Percentiles rank a stretch among this genome's conserved stretches.
Evolutionary conservation across 306 rosid species (phyloP).

Genomic region (Sicyos baderoa): DNA sequence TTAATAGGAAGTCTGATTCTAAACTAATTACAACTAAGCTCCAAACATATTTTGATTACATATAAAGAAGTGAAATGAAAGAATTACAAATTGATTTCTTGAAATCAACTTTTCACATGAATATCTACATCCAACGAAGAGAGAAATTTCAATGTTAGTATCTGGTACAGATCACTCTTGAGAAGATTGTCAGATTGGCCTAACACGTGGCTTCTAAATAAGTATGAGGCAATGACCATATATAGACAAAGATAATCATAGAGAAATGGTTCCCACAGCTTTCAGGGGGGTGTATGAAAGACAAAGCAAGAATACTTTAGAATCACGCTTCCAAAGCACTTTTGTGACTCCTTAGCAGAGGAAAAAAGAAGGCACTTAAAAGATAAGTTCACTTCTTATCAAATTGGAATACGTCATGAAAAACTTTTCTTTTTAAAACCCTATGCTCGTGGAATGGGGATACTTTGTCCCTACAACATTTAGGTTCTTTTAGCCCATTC

Average conservation of each 20-base stretch:
- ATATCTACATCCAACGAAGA: not conserved
- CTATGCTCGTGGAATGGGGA: not conserved
- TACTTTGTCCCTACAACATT: not conserved
- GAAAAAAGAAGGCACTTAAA: not conserved
- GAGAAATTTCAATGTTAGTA: not conserved
- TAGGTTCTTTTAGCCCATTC: not conserved
- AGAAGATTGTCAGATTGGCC: constrained; percentile 3
- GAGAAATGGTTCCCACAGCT: not conserved
- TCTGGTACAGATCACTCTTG: not conserved
- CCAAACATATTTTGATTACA: not conserved
- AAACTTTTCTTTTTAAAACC: not conserved
- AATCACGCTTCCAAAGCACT: not conserved
- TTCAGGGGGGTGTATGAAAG: not conserved
- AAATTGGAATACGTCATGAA: not conserved
- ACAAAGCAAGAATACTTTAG: not conserved
- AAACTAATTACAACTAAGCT: constrained; percentile 10
- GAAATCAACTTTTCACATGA: not conserved
- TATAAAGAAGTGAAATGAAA: not conserved
- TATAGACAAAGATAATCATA: not conserved
- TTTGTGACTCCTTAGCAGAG: not conserved
- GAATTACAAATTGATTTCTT: not conserved
- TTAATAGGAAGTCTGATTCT: not conserved
- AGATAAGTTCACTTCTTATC: not conserved
- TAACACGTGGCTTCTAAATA: not conserved
- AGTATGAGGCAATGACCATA: not conserved